Conservation (phyloP, 1,139 yeast species). For the Ogataea hybrid region DNA sequence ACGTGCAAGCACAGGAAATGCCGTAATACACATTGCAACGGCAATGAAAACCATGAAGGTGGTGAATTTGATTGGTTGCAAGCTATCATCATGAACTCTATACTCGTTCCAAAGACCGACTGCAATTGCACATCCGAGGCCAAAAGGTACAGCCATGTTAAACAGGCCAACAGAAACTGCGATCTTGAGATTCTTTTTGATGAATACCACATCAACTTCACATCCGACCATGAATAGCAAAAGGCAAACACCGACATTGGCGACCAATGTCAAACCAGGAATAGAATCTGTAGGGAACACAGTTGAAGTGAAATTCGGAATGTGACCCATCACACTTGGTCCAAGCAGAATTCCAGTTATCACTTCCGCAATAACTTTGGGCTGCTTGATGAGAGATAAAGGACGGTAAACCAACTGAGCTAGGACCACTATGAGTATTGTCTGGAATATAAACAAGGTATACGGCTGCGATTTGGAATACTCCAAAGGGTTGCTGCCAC, state of each 20-base stretch:
- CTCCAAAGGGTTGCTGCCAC: slow-evolving; percentile 66
- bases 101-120: slow-evolving; percentile 63
- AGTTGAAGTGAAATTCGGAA: slow-evolving; percentile 60
- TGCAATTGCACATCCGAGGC: slow-evolving; percentile 69
- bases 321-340: slow-evolving; percentile 66
- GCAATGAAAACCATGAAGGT: slow-evolving; percentile 76
- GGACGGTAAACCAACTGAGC: slow-evolving; percentile 60
- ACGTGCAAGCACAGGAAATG: slow-evolving; percentile 80
- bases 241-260: slow-evolving; percentile 70
- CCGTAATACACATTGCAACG: slow-evolving; percentile 79
- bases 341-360: slow-evolving; percentile 71
- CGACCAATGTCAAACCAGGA: slow-evolving; percentile 62
- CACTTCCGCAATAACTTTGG: slow-evolving; percentile 77
- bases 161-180: slow-evolving; percentile 67
- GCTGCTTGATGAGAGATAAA: slow-evolving; percentile 60
- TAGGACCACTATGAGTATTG: slow-evolving; percentile 50
- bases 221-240: slow-evolving; percentile 74
- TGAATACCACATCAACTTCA: slow-evolving; percentile 68
- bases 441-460: slow-evolving; percentile 61
- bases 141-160: slow-evolving; percentile 76
- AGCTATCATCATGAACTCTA: slow-evolving; percentile 33
- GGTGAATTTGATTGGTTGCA: slow-evolving; percentile 51
- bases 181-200: slow-evolving; percentile 54
- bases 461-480: slow-evolving; percentile 56
- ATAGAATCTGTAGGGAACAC: slow-evolving; percentile 64